These are phyloP conservation scores for Lachnellula suecica DNA, from an alignment of 2,329 filamentous ascomycete genomes.

Conservation along the genomic window DNA sequence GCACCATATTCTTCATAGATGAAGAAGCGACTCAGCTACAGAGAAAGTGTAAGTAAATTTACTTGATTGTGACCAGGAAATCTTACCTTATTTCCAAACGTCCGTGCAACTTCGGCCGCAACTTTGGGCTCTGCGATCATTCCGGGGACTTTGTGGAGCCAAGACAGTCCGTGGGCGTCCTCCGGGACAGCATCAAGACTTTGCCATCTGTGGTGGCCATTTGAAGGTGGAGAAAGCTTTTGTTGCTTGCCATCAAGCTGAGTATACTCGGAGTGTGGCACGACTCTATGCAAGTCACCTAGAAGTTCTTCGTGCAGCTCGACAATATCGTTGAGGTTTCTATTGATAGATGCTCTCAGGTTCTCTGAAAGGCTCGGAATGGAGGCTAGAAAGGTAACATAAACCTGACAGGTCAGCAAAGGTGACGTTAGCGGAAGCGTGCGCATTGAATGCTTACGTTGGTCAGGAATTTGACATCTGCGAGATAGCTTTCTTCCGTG, in stretches of 20 bases:
- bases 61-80: background rate
- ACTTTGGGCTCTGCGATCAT: constrained; percentile 58
- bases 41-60: background rate
- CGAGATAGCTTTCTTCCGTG: constrained; percentile 87
- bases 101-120: constrained; percentile 58
- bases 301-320: constrained; percentile 82
- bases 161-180: constrained; percentile 36
- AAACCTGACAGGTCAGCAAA: constrained; percentile 59
- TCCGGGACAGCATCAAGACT: constrained; percentile 38
- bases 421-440: constrained; percentile 69
- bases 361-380: constrained; percentile 63
- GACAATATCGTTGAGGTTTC: constrained; percentile 76
- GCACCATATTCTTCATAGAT: constrained; percentile 90
- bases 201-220: constrained; percentile 45
- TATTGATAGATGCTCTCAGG: constrained; percentile 71
- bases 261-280: constrained; percentile 67
- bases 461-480: constrained; percentile 81
- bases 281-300: constrained; percentile 65
- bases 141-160: constrained; percentile 47
- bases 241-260: constrained; percentile 38
- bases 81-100: constrained; percentile 59
- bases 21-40: constrained; percentile 76
- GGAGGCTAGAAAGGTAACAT: constrained; percentile 73
- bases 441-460: constrained; percentile 61
- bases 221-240: constrained; percentile 2